Base-by-base conservation (phyloP, 306 rosid species). In the Malus domestica region DNA sequence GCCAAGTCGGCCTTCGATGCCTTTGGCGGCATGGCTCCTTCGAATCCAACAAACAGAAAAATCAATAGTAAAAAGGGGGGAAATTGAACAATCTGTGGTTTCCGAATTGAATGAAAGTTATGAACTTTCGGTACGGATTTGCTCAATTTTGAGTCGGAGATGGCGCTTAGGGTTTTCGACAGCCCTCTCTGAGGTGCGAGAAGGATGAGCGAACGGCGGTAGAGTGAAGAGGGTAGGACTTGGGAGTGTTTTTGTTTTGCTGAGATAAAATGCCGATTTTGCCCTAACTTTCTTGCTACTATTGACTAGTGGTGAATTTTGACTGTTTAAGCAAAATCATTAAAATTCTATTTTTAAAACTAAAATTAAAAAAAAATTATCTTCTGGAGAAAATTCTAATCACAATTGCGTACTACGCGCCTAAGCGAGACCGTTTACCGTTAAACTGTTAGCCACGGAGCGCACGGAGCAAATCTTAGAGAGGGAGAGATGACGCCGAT, bases 11-110 rank as follows among this genome's bases (percentile, higher is more conserved):
- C 78, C 76, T 91, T 94, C 1, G 94, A 78, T 83, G 89, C 81
- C 84, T 91, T 94, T 3, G 98, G 98, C 74, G 97, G 98, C 98
- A 94, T 94, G 77, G 78, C 82, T 78, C 35, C 63, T 75, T 79
- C 73, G 88, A 86, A 64, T 80, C 59, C 72, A 73, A 78, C 70
- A 51, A 81, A 85, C 30, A 30, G 13, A 12, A 18, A 42, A 4
- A 75, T 22, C 19, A 71, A 45, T 1, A 14, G 20, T 7, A 42
- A 38, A 16, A 29, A 38, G 22, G 3, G 22, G 1, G 57, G 12
- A 33, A 33, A 32, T 8, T 9, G 64, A 66, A 9, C 33, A 55
- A 25, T 5, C 66, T 3, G 60, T 5, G 33, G 52, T 44, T 54
- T 66, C 35, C 8, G 30, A 11, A 27, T 23, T 6, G 49, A 62